These are phyloP conservation scores for Myxozyma udenii DNA, from an alignment of 805 yeast species.

Conservation along the genomic window DNA sequence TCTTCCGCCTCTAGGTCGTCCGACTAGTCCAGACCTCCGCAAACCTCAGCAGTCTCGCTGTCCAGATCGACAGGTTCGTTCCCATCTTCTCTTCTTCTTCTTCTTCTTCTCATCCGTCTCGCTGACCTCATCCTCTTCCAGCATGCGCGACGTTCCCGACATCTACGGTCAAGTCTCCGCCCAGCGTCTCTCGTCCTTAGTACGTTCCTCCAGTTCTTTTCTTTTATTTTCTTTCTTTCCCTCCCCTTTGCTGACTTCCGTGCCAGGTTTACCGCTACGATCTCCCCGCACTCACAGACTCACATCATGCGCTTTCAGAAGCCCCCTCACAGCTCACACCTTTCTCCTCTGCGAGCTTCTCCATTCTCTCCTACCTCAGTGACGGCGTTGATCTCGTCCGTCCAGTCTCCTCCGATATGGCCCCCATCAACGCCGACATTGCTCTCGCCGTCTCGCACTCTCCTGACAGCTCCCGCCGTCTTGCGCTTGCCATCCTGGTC, in stretches of 20 bases:
- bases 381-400: background rate
- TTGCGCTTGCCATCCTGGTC: background rate
- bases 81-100: no score
- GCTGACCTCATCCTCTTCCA: background rate
- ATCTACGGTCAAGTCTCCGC: background rate
- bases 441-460: background rate
- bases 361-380: background rate
- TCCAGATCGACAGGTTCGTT: background rate
- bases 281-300: no score
- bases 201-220: background rate
- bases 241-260: no score
- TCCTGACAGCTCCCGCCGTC: background rate
- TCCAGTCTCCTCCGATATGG: background rate
- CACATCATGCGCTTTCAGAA: background rate
- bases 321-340: background rate
- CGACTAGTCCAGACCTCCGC: background rate
- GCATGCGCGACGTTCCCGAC: background rate
- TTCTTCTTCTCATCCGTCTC: no score
- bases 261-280: background rate
- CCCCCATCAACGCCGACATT: background rate
- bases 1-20: background rate
- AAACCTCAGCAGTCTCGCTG: background rate
- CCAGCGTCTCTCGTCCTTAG: conserved; percentile 1
- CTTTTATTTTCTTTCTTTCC: no score
- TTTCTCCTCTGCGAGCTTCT: background rate